Evolutionary conservation across 2,329 filamentous ascomycete species (phyloP).

Genomic region (Nakataea oryzae): DNA sequence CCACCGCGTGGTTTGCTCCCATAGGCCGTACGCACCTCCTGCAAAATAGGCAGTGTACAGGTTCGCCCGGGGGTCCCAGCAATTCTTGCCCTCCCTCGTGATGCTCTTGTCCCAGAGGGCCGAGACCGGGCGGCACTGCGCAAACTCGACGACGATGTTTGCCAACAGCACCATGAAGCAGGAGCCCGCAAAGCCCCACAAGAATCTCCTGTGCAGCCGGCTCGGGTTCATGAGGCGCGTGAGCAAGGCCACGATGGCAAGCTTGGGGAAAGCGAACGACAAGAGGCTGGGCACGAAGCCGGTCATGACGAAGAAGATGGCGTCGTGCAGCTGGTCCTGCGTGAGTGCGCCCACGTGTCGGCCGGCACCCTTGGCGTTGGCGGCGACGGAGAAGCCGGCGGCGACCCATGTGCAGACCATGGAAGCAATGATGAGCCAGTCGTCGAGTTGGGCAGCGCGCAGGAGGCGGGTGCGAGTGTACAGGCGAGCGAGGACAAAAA

Average conservation of each 20-base stretch:
- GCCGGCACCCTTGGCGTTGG: not conserved
- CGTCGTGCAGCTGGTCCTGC: not conserved
- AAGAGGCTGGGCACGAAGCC: slow-evolving; percentile 25
- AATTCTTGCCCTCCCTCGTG: slow-evolving; percentile 16
- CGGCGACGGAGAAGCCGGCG: slow-evolving; percentile 14
- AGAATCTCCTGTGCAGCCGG: slow-evolving; percentile 18
- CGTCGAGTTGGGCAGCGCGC: slow-evolving; percentile 22
- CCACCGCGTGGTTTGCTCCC: not conserved
- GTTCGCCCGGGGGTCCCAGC: slow-evolving; percentile 21
- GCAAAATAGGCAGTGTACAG: slow-evolving; percentile 27
- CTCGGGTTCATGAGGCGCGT: slow-evolving; percentile 25
- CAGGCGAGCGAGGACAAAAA: slow-evolving; percentile 18
- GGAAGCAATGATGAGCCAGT: slow-evolving; percentile 22
- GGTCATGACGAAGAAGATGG: slow-evolving; percentile 21
- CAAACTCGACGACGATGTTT: slow-evolving; percentile 28
- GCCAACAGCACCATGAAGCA: slow-evolving; percentile 4
- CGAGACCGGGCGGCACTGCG: slow-evolving; percentile 21
- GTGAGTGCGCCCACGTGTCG: not conserved
- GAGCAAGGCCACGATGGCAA: slow-evolving; percentile 27
- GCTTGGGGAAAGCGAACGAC: slow-evolving; percentile 28
- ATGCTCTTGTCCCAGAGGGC: slow-evolving; percentile 26
- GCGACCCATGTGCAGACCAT: slow-evolving; percentile 22
- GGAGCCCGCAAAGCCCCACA: slow-evolving; percentile 22
- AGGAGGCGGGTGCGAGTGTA: slow-evolving; percentile 18
- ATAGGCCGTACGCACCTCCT: slow-evolving; percentile 18